Evolutionary conservation across 108 stramenopile species (phyloP).

Genomic region (Bacterosira constricta): DNA sequence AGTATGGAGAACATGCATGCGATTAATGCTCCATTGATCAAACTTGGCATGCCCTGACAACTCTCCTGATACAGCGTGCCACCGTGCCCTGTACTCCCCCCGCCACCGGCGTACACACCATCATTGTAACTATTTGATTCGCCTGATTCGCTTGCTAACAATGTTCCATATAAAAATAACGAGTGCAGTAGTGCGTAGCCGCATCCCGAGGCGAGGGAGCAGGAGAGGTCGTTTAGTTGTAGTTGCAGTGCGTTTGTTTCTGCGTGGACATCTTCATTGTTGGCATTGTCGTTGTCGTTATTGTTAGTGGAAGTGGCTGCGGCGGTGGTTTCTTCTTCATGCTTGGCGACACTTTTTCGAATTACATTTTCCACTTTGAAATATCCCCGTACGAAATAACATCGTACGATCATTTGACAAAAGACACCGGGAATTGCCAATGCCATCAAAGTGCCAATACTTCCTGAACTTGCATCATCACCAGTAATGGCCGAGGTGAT

Average conservation of each 20-base stretch:
- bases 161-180: constrained; percentile 76
- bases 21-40: constrained; percentile 68
- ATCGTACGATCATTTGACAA: constrained; percentile 63
- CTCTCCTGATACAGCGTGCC: constrained; percentile 79
- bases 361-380: constrained; percentile 78
- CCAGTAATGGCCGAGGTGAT: constrained; percentile 39
- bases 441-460: constrained; percentile 26
- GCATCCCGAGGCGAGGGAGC: constrained; percentile 77
- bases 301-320: constrained; percentile 11
- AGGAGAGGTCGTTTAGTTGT: constrained; percentile 76
- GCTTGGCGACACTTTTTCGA: constrained; percentile 58
- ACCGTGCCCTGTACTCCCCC: constrained; percentile 34
- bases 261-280: constrained; percentile 17
- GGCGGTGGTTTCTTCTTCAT: constrained; percentile 39
- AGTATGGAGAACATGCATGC: constrained; percentile 72
- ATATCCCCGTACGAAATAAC: constrained; percentile 66
- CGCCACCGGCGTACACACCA: constrained; percentile 13
- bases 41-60: constrained; percentile 65
- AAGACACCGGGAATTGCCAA: constrained; percentile 68
- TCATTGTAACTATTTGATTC: constrained; percentile 19
- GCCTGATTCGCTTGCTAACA: constrained; percentile 69
- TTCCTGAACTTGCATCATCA: background rate
- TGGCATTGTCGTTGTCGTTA: constrained; percentile 5
- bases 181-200: constrained; percentile 84
- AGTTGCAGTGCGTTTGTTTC: constrained; percentile 73